Base-by-base conservation (phyloP, 805 yeast genomes). In the Starmerella khaoyaiensis region DNA sequence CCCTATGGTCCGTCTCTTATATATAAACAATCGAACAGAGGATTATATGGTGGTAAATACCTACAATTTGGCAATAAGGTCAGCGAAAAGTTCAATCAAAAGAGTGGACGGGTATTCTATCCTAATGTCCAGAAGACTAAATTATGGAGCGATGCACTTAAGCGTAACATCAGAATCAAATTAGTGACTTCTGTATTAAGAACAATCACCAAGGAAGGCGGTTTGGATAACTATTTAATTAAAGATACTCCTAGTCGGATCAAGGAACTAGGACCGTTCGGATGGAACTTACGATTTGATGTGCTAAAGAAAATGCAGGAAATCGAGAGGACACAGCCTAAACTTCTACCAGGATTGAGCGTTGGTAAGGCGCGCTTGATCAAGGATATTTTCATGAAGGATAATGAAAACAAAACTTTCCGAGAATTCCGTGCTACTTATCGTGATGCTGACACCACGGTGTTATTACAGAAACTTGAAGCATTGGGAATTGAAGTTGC, bases 131-230 rank as follows among this genome's bases (percentile, higher is more conserved):
- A 79, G 32, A 69, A 64, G 45, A 73, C 83, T 54, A 69, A 68
- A 22, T 62, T 90, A 31, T 87, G 94, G 90, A 81, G 94, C 46
- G 94, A 81, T 49, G 62, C 80, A 0, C 66, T 90, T 50, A 62
- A 74, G 41, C 66, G 65, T 47, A 59, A 63, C 27, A 57, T 84
- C 31, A 63, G 64, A 33, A 58, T 82, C 37, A 73, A 68, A 42
- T 74, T 84, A 24, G 76, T 84, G 6, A 71, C 96, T 4, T 71
- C 76, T 42, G 96, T 84, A 5, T 67, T 90, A 54, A 74, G 76
- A 51, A 84, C 96, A 0, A 77, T 90, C 41, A 78, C 81, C 41
- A 81, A 75, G 50, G 97, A 87, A 58, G 98, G 98, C 44, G 98
- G 99, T 4, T 65, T 90, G 39, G 99, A 90, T 55, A 76, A 76